Percentiles rank a stretch among this genome's conserved stretches.
Evolutionary conservation across 2,329 filamentous ascomycete genomes (phyloP).

Genomic region (Arthrobotrys musiformis): DNA sequence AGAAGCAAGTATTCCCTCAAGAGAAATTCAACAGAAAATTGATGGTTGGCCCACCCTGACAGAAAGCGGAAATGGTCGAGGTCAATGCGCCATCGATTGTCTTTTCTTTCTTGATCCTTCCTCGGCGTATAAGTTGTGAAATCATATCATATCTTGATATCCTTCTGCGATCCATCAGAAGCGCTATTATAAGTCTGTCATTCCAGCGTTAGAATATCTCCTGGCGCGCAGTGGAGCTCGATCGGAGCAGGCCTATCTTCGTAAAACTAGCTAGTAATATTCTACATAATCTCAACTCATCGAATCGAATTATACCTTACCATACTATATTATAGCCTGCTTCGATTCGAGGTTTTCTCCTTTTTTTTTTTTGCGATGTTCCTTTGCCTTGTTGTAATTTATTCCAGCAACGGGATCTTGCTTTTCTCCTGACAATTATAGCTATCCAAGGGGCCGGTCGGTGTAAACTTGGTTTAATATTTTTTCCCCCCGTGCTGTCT

Average conservation of each 20-base stretch:
- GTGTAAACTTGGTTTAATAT: slow-evolving; percentile 2
- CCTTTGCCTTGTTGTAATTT: no score
- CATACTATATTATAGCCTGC: no score
- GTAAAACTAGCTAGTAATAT: no score
- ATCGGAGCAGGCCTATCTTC: neutral
- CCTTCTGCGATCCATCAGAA: neutral
- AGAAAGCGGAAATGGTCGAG: slow-evolving; percentile 19
- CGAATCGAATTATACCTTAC: no score
- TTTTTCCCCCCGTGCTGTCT: slow-evolving; percentile 3
- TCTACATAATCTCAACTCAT: no score
- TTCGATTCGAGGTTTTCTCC: no score
- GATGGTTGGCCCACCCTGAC: slow-evolving; percentile 10
- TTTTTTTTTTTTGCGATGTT: no score
- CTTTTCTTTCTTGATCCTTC: neutral
- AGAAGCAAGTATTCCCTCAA: slow-evolving; percentile 3
- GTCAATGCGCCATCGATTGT: slow-evolving; percentile 46
- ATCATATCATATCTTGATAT: neutral
- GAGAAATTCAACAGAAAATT: slow-evolving; percentile 42
- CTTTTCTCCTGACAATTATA: neutral
- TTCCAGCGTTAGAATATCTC: no score
- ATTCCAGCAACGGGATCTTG: neutral
- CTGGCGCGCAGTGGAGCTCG: no score
- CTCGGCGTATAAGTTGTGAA: neutral
- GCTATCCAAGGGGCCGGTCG: neutral
- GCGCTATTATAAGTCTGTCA: no score